A percentile compares a stretch with the other conserved stretches of the same genome.
These are phyloP conservation scores for Amylocystis lapponica DNA, from an alignment of 768 basidiomycete genomes.

Conservation along the genomic window DNA sequence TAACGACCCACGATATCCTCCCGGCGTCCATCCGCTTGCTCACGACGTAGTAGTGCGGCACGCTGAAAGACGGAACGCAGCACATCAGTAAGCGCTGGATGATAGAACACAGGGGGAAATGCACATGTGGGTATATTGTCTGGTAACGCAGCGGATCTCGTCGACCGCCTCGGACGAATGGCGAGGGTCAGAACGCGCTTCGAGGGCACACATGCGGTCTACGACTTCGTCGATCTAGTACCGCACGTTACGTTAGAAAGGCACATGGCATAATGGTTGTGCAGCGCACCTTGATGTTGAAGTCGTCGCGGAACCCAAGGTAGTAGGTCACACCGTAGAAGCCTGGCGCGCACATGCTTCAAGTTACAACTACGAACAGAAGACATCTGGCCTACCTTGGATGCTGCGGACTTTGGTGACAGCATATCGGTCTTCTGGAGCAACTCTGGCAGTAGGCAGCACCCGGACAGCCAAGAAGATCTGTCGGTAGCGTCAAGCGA, in stretches of 20 bases:
- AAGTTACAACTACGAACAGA: no score
- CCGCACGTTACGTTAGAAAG: no score
- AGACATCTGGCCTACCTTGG: conserved; percentile 38
- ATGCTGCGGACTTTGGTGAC: conserved; percentile 53
- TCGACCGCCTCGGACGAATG: conserved; percentile 27
- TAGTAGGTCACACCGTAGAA: conserved; percentile 59
- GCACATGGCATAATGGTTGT: no score
- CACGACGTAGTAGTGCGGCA: conserved; percentile 53
- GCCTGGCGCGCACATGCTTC: no score
- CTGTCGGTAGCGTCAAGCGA: no score
- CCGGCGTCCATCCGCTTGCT: conserved; percentile 33
- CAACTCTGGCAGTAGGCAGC: conserved; percentile 45
- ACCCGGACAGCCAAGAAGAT: conserved; percentile 59
- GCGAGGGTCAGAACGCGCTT: conserved; percentile 33
- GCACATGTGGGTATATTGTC: conserved; percentile 52
- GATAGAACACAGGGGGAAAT: no score
- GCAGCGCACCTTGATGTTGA: no score
- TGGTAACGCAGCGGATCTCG: conserved; percentile 37
- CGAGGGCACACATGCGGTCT: conserved; percentile 44
- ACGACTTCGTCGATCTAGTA: conserved; percentile 44
- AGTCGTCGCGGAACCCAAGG: conserved; percentile 58
- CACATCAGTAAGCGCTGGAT: neutral
- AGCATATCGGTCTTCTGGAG: conserved; percentile 45
- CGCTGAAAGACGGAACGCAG: no score
- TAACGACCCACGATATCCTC: conserved; percentile 27